Evolutionary conservation across 768 basidiomycete genomes (phyloP).

Genomic region (Naganishia vaughanmartiniae): DNA sequence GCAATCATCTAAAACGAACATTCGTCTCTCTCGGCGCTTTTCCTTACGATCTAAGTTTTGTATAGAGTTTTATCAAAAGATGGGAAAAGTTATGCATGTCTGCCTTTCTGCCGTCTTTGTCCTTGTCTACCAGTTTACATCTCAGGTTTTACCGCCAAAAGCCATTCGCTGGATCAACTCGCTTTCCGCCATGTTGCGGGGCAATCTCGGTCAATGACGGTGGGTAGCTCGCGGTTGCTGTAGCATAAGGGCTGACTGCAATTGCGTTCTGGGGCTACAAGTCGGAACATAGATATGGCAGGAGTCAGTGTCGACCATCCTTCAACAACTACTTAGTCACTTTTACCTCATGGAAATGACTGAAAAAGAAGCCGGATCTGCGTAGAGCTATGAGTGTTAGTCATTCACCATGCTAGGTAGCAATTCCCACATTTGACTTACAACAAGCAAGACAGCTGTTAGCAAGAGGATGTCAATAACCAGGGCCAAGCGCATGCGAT

Average conservation of each 20-base stretch:
- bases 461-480: not conserved
- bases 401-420: not conserved
- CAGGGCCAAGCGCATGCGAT: not conserved
- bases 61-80: conserved; percentile 1
- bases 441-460: not conserved
- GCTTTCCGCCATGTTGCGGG: not conserved
- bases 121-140: not conserved
- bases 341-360: conserved; percentile 1
- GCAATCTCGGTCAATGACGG: not conserved
- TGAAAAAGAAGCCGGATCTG: conserved; percentile 4
- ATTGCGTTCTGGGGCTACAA: not conserved
- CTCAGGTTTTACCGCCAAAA: not conserved
- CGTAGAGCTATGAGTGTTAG: not conserved
- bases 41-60: not conserved
- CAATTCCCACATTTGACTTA: not conserved
- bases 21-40: not conserved
- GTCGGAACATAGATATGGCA: not conserved
- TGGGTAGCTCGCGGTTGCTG: not conserved
- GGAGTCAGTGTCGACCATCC: not conserved
- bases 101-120: not conserved
- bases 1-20: conserved; percentile 18
- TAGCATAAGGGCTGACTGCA: not conserved
- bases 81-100: not conserved
- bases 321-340: too few species aligned
- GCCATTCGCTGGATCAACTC: not conserved